Percentiles rank a stretch among this genome's conserved stretches.
Conservation (phyloP, 2,329 filamentous ascomycete genomes). For the Curvularia spicifera region DNA sequence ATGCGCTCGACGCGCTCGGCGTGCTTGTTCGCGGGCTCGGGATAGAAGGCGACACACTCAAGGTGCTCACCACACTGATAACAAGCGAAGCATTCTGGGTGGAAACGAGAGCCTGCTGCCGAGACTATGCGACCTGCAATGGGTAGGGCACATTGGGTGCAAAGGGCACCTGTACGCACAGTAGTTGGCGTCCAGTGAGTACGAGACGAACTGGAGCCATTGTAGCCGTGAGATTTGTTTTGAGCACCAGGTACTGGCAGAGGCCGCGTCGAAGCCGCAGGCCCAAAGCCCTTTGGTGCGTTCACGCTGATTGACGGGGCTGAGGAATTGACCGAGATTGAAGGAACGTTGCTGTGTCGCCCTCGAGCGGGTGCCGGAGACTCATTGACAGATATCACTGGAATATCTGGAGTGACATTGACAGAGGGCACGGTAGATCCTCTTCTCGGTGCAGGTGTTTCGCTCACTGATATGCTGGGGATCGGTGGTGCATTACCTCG, state of each 20-base stretch:
- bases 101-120: conserved; percentile 81
- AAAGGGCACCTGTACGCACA: conserved; percentile 70
- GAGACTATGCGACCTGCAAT: conserved; percentile 92
- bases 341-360: conserved; percentile 28
- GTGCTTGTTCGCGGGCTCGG: conserved; percentile 79
- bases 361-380: conserved; percentile 20
- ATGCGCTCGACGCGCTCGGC: conserved; percentile 77
- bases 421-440: conserved; percentile 20
- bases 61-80: conserved; percentile 85
- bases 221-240: conserved; percentile 44
- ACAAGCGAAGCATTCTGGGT: conserved; percentile 92
- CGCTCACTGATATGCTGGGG: conserved; percentile 36
- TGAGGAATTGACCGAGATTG: conserved; percentile 27
- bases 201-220: conserved; percentile 46
- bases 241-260: conserved; percentile 56
- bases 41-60: conserved; percentile 95
- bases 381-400: conserved; percentile 39
- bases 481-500: conserved; percentile 18
- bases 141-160: conserved; percentile 80
- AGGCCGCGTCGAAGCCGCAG: conserved; percentile 52
- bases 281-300: conserved; percentile 28
- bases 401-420: conserved; percentile 34
- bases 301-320: conserved; percentile 41
- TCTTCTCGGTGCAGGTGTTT: conserved; percentile 25
- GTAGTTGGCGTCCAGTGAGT: conserved; percentile 55